Evolutionary conservation across 2,329 filamentous ascomycete genomes (phyloP).

Genomic region (Aspergillus oerlinghausenensis): DNA sequence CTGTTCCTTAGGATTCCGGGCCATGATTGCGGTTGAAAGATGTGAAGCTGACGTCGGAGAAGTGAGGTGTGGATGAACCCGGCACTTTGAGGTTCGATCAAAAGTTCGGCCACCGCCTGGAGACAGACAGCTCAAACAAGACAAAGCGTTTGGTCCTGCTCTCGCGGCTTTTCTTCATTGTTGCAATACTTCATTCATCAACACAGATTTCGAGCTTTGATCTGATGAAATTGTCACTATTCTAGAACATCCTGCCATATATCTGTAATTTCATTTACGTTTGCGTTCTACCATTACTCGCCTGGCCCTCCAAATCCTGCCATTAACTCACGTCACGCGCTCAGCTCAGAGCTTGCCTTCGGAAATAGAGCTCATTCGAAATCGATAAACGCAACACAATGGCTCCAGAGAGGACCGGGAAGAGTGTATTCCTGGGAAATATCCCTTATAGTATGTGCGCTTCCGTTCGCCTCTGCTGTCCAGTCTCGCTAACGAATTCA

Average conservation of each 20-base stretch:
- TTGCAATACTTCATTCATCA: neutral
- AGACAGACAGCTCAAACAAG: constrained; percentile 2
- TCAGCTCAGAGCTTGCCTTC: neutral
- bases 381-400: constrained; percentile 23
- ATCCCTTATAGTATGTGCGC: constrained; percentile 69
- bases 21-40: constrained; percentile 33
- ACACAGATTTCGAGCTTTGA: neutral
- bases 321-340: neutral
- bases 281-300: neutral
- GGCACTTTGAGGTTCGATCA: constrained; percentile 13
- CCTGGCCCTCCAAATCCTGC: neutral
- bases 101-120: constrained; percentile 28
- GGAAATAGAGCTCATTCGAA: constrained; percentile 1
- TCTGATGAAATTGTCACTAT: neutral
- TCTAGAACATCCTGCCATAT: neutral
- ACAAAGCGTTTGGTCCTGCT: neutral
- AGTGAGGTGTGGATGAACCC: constrained; percentile 22
- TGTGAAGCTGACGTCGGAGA: constrained; percentile 18
- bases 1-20: constrained; percentile 59
- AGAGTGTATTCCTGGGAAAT: constrained; percentile 47
- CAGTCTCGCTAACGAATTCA: constrained; percentile 13
- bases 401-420: constrained; percentile 42
- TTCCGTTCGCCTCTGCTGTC: constrained; percentile 50
- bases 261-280: neutral
- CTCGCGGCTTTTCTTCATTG: neutral